Conservation (phyloP, 73 alveolate genomes). For the Paramecium sonneborni region DNA sequence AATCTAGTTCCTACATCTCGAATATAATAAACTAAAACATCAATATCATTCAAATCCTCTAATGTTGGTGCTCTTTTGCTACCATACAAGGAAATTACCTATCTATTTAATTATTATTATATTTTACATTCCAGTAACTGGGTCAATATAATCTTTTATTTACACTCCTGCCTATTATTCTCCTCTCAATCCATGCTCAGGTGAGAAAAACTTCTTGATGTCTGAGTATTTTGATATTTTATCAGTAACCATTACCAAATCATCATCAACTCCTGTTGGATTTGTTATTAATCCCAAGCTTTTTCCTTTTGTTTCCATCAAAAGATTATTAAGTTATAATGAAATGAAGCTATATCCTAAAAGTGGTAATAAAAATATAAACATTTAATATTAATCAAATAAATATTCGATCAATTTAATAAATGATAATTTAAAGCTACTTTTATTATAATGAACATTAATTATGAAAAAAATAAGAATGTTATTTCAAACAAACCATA, state of each 20-base stretch:
- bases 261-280: constrained; percentile 61
- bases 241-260: constrained; percentile 31
- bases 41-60: constrained; percentile 21
- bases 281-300: neutral
- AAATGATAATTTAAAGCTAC: too few relatives aligned
- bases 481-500: too few relatives aligned
- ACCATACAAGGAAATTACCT: constrained; percentile 57
- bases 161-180: constrained; percentile 61
- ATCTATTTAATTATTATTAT: neutral
- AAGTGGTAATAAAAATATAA: neutral
- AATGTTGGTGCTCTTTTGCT: constrained; percentile 36
- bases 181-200: constrained; percentile 70
- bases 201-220: constrained; percentile 48
- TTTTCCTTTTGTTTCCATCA: constrained; percentile 9
- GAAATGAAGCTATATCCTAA: neutral
- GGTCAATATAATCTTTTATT: constrained; percentile 60
- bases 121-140: constrained; percentile 47
- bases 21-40: constrained; percentile 55
- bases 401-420: too few relatives aligned
- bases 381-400: neutral
- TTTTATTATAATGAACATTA: too few relatives aligned
- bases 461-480: too few relatives aligned
- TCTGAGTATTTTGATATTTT: constrained; percentile 10
- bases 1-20: constrained; percentile 70
- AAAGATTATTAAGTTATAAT: neutral